Evolutionary conservation across 1,284 basidiomycete species (phyloP), one percentile per base, ranked within the genome.

Genomic region (Tilletiopsis washingtonensis): DNA sequence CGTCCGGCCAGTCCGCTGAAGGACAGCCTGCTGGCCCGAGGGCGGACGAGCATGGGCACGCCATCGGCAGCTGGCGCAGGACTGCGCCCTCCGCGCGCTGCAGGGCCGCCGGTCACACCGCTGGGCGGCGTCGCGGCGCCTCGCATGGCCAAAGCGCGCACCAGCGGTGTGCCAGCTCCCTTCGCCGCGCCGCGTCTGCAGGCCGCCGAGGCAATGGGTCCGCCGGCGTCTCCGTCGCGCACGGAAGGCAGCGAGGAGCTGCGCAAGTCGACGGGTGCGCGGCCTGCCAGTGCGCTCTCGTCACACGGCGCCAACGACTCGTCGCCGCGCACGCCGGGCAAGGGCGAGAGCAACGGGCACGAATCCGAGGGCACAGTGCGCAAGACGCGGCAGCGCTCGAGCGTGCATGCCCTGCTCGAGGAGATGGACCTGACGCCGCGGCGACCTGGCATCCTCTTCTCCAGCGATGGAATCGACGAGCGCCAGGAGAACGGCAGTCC

Each of bases 1-100:
- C 78, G 78, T 51, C 71, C 76, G 46, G 49, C 68, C 44, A 64
- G 59, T 40, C 59, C 75, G 9, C 43, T 41, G 19, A 46, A 58
- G 36, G 48, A 46, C 4, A 53, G 49, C 56, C 62, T 62, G 72
- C 53, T 57, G 69, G 52, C 56, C 74, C 45, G 63, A 24, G 15
- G 11, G 12, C 27, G 40, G n/a, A 20, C 11, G 24, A 34, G 19
- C 24, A 20, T 44, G 26, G 43, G 14, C n/a, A n/a, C n/a, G n/a
- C n/a, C n/a, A n/a, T n/a, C n/a, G n/a, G n/a, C n/a, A n/a, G n/a
- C n/a, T n/a, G n/a, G n/a, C 25, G n/a, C 5, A 24, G 40, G 15
- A 27, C 45, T 9, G 40, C 57, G 12, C 20, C 52, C 14, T 54
- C 56, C 1, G 43, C 48, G 11, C 49, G 57, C 5, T 51, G 55